Evolutionary conservation across 108 stramenopile species (phyloP), one percentile per base, ranked within the genome.

Genomic region (Discostella pseudostelligera): DNA sequence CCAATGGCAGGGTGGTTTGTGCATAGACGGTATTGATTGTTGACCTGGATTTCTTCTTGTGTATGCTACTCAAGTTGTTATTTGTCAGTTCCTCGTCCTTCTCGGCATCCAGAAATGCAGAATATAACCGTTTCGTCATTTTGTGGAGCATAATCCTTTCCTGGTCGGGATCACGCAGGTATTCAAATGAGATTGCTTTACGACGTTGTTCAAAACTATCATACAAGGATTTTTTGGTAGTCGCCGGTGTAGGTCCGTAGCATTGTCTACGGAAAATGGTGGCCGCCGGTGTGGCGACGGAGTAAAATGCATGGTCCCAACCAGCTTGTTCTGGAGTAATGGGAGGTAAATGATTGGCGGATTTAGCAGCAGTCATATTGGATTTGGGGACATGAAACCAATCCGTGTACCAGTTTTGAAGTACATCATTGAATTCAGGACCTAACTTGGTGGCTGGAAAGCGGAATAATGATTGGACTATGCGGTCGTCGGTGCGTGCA

Each of bases 181-280:
- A 59, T 56, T 77, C 32, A 36, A 77, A 77, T 36, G 64, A 48
- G 22, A 77, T 70, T 60, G 59, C 63, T 29, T 77, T 77, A 14
- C 69, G 57, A 28, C 76, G 46, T 48, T 70, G 76, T 45, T 77
- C 76, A 5, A 77, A 44, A 61, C 65, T 77, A 16, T 42, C 59
- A 63, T 77, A 77, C 12, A 70, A 36, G 54, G 63, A 11, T 32
- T 20, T 35, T 55, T 54, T 42, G 48, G 40, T 19, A 46, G 16
- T 32, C 3, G 32, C 5, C 17, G 66, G 66, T 19, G 66, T 16
- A 14, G 63, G 58, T 21, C 58, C 67, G 46, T 77, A 77, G 49
- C 76, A 77, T 28, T 70, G 76, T 20, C 76, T 62, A 17, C 76
- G 76, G 36, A 77, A 77, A 19, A 70, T 5, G 17, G 76, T 77